phyloP scores from a whole-genome alignment of 2,329 filamentous ascomycete genomes.

The Epichloe baconii region DNA sequence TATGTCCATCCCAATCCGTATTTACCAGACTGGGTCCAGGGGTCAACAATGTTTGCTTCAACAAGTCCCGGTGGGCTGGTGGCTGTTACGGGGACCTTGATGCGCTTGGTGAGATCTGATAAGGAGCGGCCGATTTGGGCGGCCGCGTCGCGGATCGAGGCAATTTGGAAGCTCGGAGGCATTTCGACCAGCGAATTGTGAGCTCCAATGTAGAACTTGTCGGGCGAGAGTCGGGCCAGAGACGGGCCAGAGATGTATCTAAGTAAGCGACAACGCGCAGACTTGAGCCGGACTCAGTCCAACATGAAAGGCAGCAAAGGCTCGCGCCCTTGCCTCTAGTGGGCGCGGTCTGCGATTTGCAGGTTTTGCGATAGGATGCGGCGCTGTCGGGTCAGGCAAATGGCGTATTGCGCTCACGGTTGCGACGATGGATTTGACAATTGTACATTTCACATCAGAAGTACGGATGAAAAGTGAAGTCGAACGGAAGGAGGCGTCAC shows the following conservation, averaged over 20 bases:
- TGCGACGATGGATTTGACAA: neutral
- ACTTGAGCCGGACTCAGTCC: neutral
- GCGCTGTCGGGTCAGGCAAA: neutral
- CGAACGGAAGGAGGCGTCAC: neutral
- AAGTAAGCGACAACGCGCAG: constrained; percentile 2
- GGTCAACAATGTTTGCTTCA: constrained; percentile 55
- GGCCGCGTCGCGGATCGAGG: constrained; percentile 17
- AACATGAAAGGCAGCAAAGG: constrained; percentile 1
- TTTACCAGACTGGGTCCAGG: constrained; percentile 70
- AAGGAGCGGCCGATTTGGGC: constrained; percentile 22
- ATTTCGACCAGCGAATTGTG: constrained; percentile 21
- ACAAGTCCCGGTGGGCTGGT: constrained; percentile 48
- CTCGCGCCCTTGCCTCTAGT: neutral
- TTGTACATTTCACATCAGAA: neutral
- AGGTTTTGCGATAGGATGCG: neutral
- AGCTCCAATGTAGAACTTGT: neutral
- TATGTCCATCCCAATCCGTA: constrained; percentile 84
- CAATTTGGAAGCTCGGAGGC: constrained; percentile 23
- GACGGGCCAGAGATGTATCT: neutral
- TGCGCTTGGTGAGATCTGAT: constrained; percentile 36
- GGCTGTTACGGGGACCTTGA: constrained; percentile 45
- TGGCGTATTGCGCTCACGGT: neutral
- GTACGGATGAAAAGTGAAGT: neutral
- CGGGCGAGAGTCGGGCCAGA: neutral
- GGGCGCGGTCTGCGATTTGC: neutral